Base-by-base conservation (phyloP, 2,329 filamentous ascomycete species). In the Verticillium klebahnii region DNA sequence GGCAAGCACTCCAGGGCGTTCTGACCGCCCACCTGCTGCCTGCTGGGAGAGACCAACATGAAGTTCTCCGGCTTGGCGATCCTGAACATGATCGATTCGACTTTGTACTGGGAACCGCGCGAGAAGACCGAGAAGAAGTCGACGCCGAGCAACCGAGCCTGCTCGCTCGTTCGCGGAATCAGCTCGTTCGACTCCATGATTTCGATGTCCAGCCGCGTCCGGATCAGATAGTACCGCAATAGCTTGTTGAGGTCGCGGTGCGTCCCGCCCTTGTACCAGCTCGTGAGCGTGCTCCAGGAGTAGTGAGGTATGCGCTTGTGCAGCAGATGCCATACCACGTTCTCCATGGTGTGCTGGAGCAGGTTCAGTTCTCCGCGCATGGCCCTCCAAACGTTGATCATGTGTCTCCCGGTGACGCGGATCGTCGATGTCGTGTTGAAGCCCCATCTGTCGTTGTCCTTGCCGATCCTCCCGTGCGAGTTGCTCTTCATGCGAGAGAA, bases 11-110 rank as follows among this genome's bases (percentile, higher is more conserved):
- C 95, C 0, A 98, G 82, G 1, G 95, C 93, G 71, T 98, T 98
- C 71, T 99, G 95, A 31, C 89, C 86, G 3, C 93, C 94, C 1
- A 98, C 94, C 73, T 99, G 95, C 73, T 93, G 94, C 65, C 89
- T 86, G 73, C 89, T 96, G 0, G 95, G 95, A 7, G 93, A 98
- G 1, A 96, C 85, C 1, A 99, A 82, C 8, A 98, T 80, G 69
- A 95, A 96, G 68, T 95, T 97, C 73, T 99, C 95, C 0, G 95
- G 93, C 73, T 99, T 99, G 54, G 95, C 94, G 68, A 99, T 97
- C 54, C 95, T 88, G 70, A 98, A 97, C 95, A 99, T 98, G 69
- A 97, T 88, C 1, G 94, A 97, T 76, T 99, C 95, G 50, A 99
- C 95, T 74, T 99, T 99, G 83, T 96, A 98, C 72, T 99, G 95